Percentiles rank a stretch among this genome's conserved stretches.
Evolutionary conservation across 2,329 filamentous ascomycete genomes (phyloP).

Genomic region (Dendrostoma leiphaemia): DNA sequence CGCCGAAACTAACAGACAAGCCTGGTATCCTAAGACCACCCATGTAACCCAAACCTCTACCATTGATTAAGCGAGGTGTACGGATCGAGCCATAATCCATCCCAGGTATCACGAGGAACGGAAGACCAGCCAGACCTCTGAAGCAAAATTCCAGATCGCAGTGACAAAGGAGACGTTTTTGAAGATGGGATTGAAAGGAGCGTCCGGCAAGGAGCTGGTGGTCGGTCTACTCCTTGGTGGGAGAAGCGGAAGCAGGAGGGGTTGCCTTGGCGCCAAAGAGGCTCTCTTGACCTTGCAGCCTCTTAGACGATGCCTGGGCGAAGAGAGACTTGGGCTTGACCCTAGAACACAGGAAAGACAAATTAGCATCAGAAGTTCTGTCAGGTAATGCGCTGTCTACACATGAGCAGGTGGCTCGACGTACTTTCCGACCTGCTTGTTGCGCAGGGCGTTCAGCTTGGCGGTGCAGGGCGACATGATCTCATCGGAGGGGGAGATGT

Average conservation of each 20-base stretch:
- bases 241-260: conserved; percentile 9
- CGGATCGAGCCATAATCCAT: neutral
- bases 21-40: conserved; percentile 11
- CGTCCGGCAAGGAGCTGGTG: neutral
- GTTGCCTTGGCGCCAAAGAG: conserved; percentile 31
- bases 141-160: neutral
- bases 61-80: conserved; percentile 6
- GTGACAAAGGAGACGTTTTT: conserved; percentile 14
- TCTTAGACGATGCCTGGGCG: conserved; percentile 64
- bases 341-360: conserved; percentile 33
- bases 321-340: conserved; percentile 68
- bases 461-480: conserved; percentile 85
- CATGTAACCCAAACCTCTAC: neutral
- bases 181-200: neutral
- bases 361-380: neutral
- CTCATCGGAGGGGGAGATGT: conserved; percentile 81
- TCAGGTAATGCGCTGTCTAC: neutral
- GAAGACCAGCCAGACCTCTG: neutral
- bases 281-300: conserved; percentile 46
- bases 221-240: neutral
- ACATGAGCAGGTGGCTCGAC: conserved; percentile 28
- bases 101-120: neutral
- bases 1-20: conserved; percentile 9
- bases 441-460: conserved; percentile 78
- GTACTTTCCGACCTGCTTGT: conserved; percentile 77